Conservation (phyloP, 768 basidiomycete species). For the Leccinum imitatum region DNA sequence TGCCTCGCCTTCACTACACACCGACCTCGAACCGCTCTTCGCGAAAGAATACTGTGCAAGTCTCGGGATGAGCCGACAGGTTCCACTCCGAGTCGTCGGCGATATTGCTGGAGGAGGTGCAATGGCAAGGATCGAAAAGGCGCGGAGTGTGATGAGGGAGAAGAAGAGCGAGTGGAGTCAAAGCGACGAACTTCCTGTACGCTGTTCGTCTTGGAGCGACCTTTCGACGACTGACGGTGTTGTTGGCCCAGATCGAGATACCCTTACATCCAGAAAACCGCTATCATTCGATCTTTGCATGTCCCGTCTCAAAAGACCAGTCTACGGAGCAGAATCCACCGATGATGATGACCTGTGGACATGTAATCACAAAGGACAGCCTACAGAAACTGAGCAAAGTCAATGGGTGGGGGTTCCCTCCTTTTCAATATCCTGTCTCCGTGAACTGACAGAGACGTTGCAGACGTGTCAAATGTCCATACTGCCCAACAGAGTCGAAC, state of each 20-base stretch:
- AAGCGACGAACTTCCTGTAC: slow-evolving; percentile 83
- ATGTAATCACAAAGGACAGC: slow-evolving; percentile 93
- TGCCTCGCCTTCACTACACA: slow-evolving; percentile 67
- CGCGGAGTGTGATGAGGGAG: slow-evolving; percentile 89
- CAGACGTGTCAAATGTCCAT: slow-evolving; percentile 95
- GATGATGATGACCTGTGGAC: slow-evolving; percentile 97
- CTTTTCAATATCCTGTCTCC: neutral
- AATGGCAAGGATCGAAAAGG: slow-evolving; percentile 90
- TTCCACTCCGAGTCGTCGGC: slow-evolving; percentile 84
- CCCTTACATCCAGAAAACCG: slow-evolving; percentile 81
- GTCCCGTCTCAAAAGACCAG: slow-evolving; percentile 97
- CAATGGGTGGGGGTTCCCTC: slow-evolving; percentile 55
- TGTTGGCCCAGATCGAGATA: slow-evolving; percentile 78
- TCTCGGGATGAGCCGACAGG: slow-evolving; percentile 85
- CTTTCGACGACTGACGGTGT: slow-evolving; percentile 1
- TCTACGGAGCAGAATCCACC: slow-evolving; percentile 91
- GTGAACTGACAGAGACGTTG: slow-evolving; percentile 2
- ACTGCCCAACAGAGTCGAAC: slow-evolving; percentile 83
- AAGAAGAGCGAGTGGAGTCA: slow-evolving; percentile 92
- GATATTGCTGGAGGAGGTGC: slow-evolving; percentile 94
- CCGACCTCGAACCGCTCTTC: slow-evolving; percentile 80
- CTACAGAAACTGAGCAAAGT: slow-evolving; percentile 86
- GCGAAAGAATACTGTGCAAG: slow-evolving; percentile 86
- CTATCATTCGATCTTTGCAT: slow-evolving; percentile 97
- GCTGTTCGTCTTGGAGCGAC: slow-evolving; percentile 3